Evolutionary conservation across 2,329 filamentous ascomycete genomes (phyloP), one percentile per base, ranked within the genome.

Genomic region (Hypoxylon sp.): DNA sequence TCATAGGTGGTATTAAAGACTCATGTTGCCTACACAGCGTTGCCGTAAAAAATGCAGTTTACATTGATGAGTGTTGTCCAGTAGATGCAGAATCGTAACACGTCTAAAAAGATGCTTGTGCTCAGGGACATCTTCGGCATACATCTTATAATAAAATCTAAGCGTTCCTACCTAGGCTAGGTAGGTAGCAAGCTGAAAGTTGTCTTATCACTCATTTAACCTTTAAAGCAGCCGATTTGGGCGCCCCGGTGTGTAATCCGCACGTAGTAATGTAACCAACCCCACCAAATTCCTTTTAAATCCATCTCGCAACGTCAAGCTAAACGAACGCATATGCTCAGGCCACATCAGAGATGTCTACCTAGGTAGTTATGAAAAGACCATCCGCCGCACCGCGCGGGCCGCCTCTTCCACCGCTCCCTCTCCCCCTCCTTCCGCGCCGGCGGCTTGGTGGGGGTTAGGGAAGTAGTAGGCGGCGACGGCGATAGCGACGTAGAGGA

Each of bases 401-500:
- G 49, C 40, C 3, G 45, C 50, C 8, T 46, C 49, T 11, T 37
- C 41, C 27, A 35, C 47, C 6, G 17, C 29, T 38, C 48, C 51
- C 40, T 54, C 51, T 29, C 27, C 24, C 1, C 17, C 23, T 21
- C 26, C 56, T 40, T 27, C 48, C 10, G 55, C 47, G 71, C 90
- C 67, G 70, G 80, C 50, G 78, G 79, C 45, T 73, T 83, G 66
- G 86, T 86, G 1, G 87, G 86, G 85, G 55, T 83, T 79, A 2
- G 83, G 84, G 62, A 82, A 86, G 67, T 81, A 85, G 61, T 75
- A 83, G 1, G 83, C 83, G 1, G 83, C 83, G 1, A 84, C 81
- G 9, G 84, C 84, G 63, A 88, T 84, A 24, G 82, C 81, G 40
- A 86, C 69, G 66, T 87, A 88, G 4, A 87, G 78, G 41, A 90